phyloP scores from a whole-genome alignment of 495 filamentous ascomycete genomes.

The Aspergillus taichungensis region DNA sequence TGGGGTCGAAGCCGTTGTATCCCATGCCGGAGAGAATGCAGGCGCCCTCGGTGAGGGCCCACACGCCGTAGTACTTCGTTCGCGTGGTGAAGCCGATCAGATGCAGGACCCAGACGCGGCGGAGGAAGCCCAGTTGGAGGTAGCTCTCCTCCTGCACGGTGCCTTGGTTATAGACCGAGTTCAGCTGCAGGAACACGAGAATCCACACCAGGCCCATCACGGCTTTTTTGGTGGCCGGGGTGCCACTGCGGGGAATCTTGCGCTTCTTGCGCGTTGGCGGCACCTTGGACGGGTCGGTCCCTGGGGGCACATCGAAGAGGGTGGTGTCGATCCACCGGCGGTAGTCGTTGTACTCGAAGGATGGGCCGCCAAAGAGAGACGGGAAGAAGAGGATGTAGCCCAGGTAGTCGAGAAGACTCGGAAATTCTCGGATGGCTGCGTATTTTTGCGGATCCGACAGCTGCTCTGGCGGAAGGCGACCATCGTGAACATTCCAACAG shows the following conservation, averaged over 20 bases:
- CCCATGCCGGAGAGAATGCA: slow-evolving; percentile 92
- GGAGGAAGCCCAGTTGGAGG: slow-evolving; percentile 56
- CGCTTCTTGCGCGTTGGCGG: slow-evolving; percentile 85
- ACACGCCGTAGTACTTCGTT: slow-evolving; percentile 92
- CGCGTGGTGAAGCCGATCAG: slow-evolving; percentile 74
- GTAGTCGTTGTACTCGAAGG: slow-evolving; percentile 93
- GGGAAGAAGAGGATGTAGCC: slow-evolving; percentile 96
- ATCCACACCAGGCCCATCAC: slow-evolving; percentile 69
- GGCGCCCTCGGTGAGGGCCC: slow-evolving; percentile 85
- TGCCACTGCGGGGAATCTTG: slow-evolving; percentile 86
- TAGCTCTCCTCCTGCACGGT: slow-evolving; percentile 54
- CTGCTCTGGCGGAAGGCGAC: slow-evolving; percentile 64
- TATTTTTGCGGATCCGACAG: slow-evolving; percentile 83
- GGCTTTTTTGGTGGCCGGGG: slow-evolving; percentile 73
- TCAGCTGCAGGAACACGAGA: slow-evolving; percentile 64
- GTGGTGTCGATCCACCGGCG: slow-evolving; percentile 83
- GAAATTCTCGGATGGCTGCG: slow-evolving; percentile 64
- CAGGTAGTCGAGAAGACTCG: slow-evolving; percentile 65
- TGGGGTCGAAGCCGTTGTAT: slow-evolving; percentile 83
- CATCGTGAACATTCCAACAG: slow-evolving; percentile 96
- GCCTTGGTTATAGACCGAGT: slow-evolving; percentile 51
- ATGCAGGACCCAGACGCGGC: slow-evolving; percentile 67
- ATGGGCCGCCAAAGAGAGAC: slow-evolving; percentile 73
- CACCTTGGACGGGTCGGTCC: slow-evolving; percentile 67
- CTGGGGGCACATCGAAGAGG: slow-evolving; percentile 82